phyloP scores from a whole-genome alignment of 257 asterid species.

The Ballota nigra region DNA sequence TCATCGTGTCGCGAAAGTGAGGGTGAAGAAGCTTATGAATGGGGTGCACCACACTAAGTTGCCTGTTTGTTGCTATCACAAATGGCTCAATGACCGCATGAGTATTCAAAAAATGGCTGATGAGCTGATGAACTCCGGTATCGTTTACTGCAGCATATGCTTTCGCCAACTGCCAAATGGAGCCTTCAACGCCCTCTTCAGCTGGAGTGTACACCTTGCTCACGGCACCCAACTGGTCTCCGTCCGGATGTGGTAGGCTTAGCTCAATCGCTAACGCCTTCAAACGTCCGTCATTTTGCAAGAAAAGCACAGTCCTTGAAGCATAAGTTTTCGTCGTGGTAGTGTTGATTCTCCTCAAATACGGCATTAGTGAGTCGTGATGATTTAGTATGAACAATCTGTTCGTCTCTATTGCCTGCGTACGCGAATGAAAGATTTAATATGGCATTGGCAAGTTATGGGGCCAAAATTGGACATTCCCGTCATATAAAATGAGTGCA shows the following conservation, averaged over 20 bases:
- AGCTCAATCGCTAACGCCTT: constrained; percentile 53
- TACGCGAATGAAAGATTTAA: too few species aligned
- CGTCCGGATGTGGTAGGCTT: constrained; percentile 49
- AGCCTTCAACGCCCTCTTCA: constrained; percentile 30
- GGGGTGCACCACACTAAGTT: constrained; percentile 61
- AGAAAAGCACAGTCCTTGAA: constrained; percentile 49
- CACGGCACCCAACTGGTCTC: constrained; percentile 39
- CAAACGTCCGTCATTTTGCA: constrained; percentile 41
- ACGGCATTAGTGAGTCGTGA: constrained; percentile 59
- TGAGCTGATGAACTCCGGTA: constrained; percentile 58
- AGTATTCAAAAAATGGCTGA: constrained; percentile 55
- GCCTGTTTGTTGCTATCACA: constrained; percentile 62
- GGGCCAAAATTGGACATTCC: too few species aligned
- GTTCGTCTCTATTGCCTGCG: constrained; percentile 40
- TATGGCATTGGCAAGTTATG: not conserved
- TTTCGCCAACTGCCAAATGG: constrained; percentile 54
- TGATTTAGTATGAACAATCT: constrained; percentile 48
- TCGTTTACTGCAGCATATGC: constrained; percentile 54
- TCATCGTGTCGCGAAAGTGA: constrained; percentile 71
- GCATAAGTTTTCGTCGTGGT: constrained; percentile 52
- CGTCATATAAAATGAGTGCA: not conserved
- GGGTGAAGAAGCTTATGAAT: constrained; percentile 57
- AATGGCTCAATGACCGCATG: constrained; percentile 69
- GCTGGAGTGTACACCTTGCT: constrained; percentile 52
- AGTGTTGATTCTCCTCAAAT: constrained; percentile 47